These are phyloP conservation scores for Trichoderma sp. DNA, from an alignment of 2,329 filamentous ascomycete species.

Conservation along the genomic window DNA sequence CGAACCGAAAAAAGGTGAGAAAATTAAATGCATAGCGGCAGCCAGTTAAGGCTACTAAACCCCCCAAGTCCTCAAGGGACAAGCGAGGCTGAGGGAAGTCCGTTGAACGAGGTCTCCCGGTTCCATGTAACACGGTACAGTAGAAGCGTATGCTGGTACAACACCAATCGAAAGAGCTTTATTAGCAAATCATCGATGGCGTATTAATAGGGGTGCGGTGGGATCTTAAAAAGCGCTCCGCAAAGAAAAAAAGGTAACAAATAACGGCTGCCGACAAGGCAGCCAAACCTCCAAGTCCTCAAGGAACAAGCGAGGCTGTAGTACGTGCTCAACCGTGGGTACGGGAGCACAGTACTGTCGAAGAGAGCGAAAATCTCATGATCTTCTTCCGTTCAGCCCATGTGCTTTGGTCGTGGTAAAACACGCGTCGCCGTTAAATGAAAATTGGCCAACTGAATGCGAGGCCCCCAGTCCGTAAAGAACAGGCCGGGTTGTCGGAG, in stretches of 20 bases:
- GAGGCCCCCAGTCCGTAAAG: not conserved
- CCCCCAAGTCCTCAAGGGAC: too few relatives aligned
- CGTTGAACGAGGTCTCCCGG: too few relatives aligned
- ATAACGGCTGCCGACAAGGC: not conserved
- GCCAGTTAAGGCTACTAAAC: too few relatives aligned
- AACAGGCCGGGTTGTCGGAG: not conserved
- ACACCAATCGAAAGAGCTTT: too few relatives aligned
- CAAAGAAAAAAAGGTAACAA: not conserved
- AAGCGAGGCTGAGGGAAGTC: too few relatives aligned
- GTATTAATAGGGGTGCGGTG: too few relatives aligned
- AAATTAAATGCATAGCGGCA: too few relatives aligned
- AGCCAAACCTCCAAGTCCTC: not conserved
- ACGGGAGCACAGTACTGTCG: not conserved
- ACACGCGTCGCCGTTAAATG: not conserved
- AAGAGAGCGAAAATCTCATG: not conserved
- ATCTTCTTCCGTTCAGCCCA: not conserved
- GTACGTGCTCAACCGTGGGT: not conserved
- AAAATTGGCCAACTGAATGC: not conserved
- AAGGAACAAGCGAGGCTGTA: not conserved
- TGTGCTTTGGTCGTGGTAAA: not conserved
- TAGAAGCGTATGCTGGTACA: too few relatives aligned
- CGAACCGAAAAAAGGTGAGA: too few relatives aligned
- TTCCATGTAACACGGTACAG: too few relatives aligned
- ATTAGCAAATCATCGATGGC: too few relatives aligned
- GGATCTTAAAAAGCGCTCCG: too few relatives aligned